These are phyloP conservation scores for Venturia carpophila DNA, from an alignment of 2,329 filamentous ascomycete genomes.

Conservation along the genomic window DNA sequence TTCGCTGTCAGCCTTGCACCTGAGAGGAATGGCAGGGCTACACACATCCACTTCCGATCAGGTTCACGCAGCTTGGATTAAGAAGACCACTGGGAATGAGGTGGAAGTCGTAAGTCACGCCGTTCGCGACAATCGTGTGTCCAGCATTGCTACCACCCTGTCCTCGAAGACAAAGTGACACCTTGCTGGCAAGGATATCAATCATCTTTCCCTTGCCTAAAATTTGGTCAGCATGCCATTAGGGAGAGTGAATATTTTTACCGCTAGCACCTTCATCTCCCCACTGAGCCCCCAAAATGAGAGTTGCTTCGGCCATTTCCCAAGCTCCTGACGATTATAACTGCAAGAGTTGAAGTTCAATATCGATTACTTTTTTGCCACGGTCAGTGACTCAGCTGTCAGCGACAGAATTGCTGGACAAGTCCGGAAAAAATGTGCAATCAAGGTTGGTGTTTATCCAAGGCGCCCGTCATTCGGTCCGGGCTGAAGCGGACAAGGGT, in stretches of 20 bases:
- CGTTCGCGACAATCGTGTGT: slow-evolving; percentile 37
- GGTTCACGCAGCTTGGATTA: slow-evolving; percentile 61
- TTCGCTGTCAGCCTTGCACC: slow-evolving; percentile 30
- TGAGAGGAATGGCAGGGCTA: background rate
- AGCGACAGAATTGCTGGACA: background rate
- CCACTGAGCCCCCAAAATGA: slow-evolving; percentile 54
- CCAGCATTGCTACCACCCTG: slow-evolving; percentile 23
- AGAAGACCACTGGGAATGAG: slow-evolving; percentile 58
- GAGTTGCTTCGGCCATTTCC: slow-evolving; percentile 36
- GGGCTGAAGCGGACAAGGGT: background rate
- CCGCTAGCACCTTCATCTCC: slow-evolving; percentile 43
- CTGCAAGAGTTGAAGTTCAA: background rate
- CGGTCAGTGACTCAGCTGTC: background rate
- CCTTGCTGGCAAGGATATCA: slow-evolving; percentile 42
- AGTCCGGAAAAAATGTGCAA: background rate
- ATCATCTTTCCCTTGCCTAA: slow-evolving; percentile 51
- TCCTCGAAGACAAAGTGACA: slow-evolving; percentile 14
- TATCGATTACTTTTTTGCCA: no score
- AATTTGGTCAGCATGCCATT: slow-evolving; percentile 7
- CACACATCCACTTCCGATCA: slow-evolving; percentile 54
- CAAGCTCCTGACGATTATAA: slow-evolving; percentile 1
- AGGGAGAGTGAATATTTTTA: background rate
- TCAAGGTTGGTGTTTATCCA: background rate
- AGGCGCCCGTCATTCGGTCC: background rate
- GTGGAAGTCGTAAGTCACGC: slow-evolving; percentile 36